These are phyloP conservation scores for Apiospora phragmitis DNA, from an alignment of 2,329 filamentous ascomycete genomes.

Conservation along the genomic window DNA sequence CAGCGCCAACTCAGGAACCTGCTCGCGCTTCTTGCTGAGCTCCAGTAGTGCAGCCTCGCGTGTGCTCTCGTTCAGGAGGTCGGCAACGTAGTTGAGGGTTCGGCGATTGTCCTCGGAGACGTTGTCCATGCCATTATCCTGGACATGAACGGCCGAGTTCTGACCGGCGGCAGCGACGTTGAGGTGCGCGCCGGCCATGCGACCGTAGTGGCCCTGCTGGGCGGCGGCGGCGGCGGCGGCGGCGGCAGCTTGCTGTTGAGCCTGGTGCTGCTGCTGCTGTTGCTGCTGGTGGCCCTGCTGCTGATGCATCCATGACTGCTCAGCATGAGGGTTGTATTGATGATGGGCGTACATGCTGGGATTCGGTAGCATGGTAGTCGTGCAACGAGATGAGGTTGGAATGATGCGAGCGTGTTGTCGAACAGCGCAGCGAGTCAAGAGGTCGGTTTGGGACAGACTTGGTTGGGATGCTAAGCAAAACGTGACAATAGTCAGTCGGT, in stretches of 20 bases:
- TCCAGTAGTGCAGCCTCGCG: conserved; percentile 91
- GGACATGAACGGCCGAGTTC: conserved; percentile 49
- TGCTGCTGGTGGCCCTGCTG: conserved; percentile 62
- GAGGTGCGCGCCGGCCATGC: conserved; percentile 68
- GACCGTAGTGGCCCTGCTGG: conserved; percentile 68
- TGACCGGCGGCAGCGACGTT: conserved; percentile 38
- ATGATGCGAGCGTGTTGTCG: background rate
- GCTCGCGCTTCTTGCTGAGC: conserved; percentile 97
- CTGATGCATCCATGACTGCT: conserved; percentile 68
- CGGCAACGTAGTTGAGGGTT: conserved; percentile 90
- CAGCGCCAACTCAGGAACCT: conserved; percentile 92
- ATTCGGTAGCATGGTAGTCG: conserved; percentile 56
- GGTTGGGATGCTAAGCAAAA: background rate
- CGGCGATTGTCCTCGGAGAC: conserved; percentile 88
- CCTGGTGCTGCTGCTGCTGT: conserved; percentile 61
- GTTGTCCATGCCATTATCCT: conserved; percentile 62
- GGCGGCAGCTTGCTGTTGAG: conserved; percentile 44
- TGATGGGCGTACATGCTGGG: conserved; percentile 64
- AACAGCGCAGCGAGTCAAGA: background rate
- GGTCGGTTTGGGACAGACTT: background rate
- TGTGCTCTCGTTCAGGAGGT: conserved; percentile 83
- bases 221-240: conserved; percentile 56
- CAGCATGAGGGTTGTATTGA: conserved; percentile 63
- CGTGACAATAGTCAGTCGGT: background rate
- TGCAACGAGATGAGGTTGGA: background rate